Evolutionary conservation across 345 rosid genomes (phyloP), one percentile per base, ranked within the genome.

Genomic region (Gossypium turneri): DNA sequence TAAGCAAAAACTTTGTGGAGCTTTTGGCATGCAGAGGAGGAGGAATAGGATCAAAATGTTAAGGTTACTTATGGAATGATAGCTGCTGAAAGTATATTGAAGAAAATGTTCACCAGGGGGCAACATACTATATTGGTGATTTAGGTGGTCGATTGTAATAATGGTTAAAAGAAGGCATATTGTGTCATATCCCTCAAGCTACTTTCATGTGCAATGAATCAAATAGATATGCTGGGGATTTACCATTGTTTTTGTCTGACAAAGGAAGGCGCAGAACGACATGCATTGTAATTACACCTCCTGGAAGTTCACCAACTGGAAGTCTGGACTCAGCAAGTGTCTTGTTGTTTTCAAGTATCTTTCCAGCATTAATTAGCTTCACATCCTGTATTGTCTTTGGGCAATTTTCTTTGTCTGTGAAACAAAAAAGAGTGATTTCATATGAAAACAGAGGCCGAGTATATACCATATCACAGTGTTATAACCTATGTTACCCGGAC

Each of bases 351-450:
- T 93, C 93, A 60, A 93, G 85, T 68, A 90, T 88, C 76, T 88
- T 90, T 70, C 98, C 98, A 5, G 88, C 89, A 57, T 88, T 83
- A 80, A 93, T 93, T 29, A 93, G 92, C 86, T 91, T 92, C 85
- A 93, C 68, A 64, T 86, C 90, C 74, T 81, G 83, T 75, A 84
- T 75, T 43, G 80, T 83, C 81, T 81, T 88, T 0, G 97, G 97
- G 69, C 89, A 87, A 74, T 77, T 84, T 53, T 85, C 97, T 78
- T 83, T 86, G 7, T 86, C 97, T 90, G 74, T 66, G 48, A 77
- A 52, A 72, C n/a, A 67, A 47, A 69, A 20, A 53, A 51, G 9
- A 22, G 50, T 9, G 4, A 34, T 62, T 57, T 25, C 27, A 19
- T 60, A 45, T 76, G 48, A 44, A 45, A 66, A 55, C 50, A 55